phyloP scores from a whole-genome alignment of 1,139 yeast genomes.

The Taphrina deformans region DNA sequence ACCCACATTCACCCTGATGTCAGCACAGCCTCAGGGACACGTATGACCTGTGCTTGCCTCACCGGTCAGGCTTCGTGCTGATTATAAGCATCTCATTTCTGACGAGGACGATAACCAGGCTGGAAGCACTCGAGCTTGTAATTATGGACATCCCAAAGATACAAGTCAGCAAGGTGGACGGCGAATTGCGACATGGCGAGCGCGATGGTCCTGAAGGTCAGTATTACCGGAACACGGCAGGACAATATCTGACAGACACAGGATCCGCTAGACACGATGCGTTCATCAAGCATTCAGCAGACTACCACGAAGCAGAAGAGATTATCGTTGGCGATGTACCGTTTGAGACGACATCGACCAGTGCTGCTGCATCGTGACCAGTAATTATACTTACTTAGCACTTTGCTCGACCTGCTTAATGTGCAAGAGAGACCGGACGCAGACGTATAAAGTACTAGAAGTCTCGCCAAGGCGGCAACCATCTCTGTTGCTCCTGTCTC shows the following conservation, averaged over 20 bases:
- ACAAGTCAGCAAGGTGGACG: conserved; percentile 18
- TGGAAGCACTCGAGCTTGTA: background rate
- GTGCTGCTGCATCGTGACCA: background rate
- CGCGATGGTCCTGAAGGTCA: conserved; percentile 15
- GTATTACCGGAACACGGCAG: background rate
- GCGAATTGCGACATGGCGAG: conserved; percentile 15
- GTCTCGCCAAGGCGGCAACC: too few species aligned
- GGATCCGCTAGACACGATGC: conserved; percentile 19
- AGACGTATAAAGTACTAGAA: too few species aligned
- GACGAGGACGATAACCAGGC: background rate
- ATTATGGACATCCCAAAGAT: conserved; percentile 20
- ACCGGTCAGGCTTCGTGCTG: too few species aligned
- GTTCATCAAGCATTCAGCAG: conserved; percentile 18
- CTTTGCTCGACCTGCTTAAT: too few species aligned
- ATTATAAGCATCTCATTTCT: too few species aligned
- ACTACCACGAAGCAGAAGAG: conserved; percentile 14
- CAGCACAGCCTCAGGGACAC: background rate
- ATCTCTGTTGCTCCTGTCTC: too few species aligned
- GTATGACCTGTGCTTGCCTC: too few species aligned
- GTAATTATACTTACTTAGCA: background rate
- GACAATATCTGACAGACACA: background rate
- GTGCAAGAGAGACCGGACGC: too few species aligned
- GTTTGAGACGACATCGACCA: background rate
- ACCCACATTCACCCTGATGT: background rate
- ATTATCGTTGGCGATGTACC: conserved; percentile 14